Evolutionary conservation across 2,329 filamentous ascomycete species (phyloP), one percentile per base, ranked within the genome.

Genomic region (Capronia epimyces): DNA sequence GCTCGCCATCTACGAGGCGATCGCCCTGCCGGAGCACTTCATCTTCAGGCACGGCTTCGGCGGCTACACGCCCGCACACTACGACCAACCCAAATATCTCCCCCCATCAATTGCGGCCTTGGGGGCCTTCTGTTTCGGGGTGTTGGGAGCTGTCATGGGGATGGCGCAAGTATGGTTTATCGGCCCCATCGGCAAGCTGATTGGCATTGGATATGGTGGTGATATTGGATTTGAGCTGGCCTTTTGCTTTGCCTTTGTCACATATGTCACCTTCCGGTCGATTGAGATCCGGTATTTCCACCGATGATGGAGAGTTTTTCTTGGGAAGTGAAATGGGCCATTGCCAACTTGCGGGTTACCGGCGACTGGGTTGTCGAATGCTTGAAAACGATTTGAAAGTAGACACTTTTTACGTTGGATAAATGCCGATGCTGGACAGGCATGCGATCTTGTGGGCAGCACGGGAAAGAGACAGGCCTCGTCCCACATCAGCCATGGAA

Each of bases 1-100:
- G 85, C 84, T 88, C 1, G 80, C 83, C 42, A 86, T 88, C 60
- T 89, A 88, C 69, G 78, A 81, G 57, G 83, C 78, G 41, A 79
- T 88, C 56, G 72, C 78, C 1, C 65, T 87, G 15, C 71, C 75
- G 1, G 84, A 88, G 49, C 84, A 88, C 67, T 78, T 87, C 61
- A 61, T 86, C 63, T 87, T 84, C 73, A 80, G 79, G 62, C 75
- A 78, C 20, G 79, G 80, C 2, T 78, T 84, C 57, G 48, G 56
- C 1, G 80, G 79, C 7, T 88, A 87, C 65, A 64, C 68, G n/a
- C 69, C 76, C 0, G 75, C 78, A 36, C 65, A 75, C 55, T 87
- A 84, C 64, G 75, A 82, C 56, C 71, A 78, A 48, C 74, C 76
- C 0, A 63, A 68, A 0, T 76, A 75, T 44, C 74, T 88, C 0